phyloP scores from a whole-genome alignment of 352 stramenopile genomes.

The Phytophthora fragariaefolia region DNA sequence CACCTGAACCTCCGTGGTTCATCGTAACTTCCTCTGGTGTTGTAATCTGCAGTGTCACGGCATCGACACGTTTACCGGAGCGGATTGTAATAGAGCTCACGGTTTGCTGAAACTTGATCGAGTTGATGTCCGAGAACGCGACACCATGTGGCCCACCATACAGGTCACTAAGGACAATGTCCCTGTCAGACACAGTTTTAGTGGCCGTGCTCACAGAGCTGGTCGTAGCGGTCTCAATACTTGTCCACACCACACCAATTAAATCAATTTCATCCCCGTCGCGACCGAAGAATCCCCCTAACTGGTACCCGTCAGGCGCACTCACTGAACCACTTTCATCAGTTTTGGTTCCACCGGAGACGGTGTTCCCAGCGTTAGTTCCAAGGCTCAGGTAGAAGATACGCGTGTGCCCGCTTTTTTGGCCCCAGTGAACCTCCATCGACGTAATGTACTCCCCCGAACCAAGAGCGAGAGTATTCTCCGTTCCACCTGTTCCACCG shows the following conservation, averaged over 20 bases:
- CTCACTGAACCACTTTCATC: constrained; percentile 21
- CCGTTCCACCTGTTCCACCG: constrained; percentile 24
- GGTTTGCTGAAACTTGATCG: constrained; percentile 24
- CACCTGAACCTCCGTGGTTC: constrained; percentile 24
- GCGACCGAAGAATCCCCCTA: constrained; percentile 32
- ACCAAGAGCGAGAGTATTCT: constrained; percentile 21
- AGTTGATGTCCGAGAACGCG: constrained; percentile 31
- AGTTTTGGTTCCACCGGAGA: constrained; percentile 24
- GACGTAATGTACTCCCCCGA: constrained; percentile 27
- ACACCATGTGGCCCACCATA: constrained; percentile 30
- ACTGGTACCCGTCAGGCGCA: constrained; percentile 27
- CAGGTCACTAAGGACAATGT: constrained; percentile 25
- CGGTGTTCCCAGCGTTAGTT: constrained; percentile 24
- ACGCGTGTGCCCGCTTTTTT: constrained; percentile 28
- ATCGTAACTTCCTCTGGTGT: constrained; percentile 23
- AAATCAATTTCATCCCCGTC: constrained; percentile 34
- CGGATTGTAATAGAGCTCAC: constrained; percentile 26
- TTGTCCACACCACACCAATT: constrained; percentile 30
- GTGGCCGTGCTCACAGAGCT: neutral
- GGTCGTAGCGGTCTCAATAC: constrained; percentile 8
- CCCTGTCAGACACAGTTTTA: constrained; percentile 13
- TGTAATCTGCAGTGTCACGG: constrained; percentile 22
- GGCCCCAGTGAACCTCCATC: constrained; percentile 28
- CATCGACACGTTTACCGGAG: constrained; percentile 26
- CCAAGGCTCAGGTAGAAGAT: constrained; percentile 28